Evolutionary conservation across 2,329 filamentous ascomycete genomes (phyloP).

Genomic region (Pyrenophora seminiperda): DNA sequence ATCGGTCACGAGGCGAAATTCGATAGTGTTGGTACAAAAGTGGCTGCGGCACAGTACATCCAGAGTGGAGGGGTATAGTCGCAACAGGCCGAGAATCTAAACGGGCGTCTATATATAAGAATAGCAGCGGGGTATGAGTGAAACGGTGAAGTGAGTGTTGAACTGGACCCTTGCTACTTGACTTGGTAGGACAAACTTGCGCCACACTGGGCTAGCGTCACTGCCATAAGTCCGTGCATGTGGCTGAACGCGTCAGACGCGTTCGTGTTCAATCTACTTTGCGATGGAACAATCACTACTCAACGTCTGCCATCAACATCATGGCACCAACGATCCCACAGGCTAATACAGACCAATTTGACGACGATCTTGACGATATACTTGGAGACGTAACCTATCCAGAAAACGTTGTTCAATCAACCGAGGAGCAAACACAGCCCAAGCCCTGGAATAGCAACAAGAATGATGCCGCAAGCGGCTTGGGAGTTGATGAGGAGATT

Average conservation of each 20-base stretch:
- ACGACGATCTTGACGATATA: constrained; percentile 67
- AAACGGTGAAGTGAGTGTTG: constrained; percentile 9
- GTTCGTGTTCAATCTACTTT: constrained; percentile 12
- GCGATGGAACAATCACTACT: background rate
- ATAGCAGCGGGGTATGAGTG: constrained; percentile 3
- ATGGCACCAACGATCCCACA: constrained; percentile 31
- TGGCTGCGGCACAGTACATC: background rate
- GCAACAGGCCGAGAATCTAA: background rate
- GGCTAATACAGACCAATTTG: constrained; percentile 29
- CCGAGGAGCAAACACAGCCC: constrained; percentile 25
- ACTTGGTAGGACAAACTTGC: constrained; percentile 14
- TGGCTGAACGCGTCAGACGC: constrained; percentile 22
- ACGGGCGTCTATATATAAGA: background rate
- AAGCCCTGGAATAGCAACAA: constrained; percentile 22
- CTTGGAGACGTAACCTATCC: constrained; percentile 74
- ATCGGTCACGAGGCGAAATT: constrained; percentile 9
- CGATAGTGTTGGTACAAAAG: background rate
- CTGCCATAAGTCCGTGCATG: constrained; percentile 12
- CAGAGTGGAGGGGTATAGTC: background rate
- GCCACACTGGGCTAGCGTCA: constrained; percentile 13
- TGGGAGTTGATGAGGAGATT: constrained; percentile 87
- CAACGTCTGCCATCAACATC: background rate
- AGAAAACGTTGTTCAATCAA: constrained; percentile 53
- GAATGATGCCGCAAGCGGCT: constrained; percentile 50
- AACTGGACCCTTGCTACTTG: constrained; percentile 15